Evolutionary conservation across 1,284 basidiomycete genomes (phyloP).

Genomic region (Cryptococcus sp.): DNA sequence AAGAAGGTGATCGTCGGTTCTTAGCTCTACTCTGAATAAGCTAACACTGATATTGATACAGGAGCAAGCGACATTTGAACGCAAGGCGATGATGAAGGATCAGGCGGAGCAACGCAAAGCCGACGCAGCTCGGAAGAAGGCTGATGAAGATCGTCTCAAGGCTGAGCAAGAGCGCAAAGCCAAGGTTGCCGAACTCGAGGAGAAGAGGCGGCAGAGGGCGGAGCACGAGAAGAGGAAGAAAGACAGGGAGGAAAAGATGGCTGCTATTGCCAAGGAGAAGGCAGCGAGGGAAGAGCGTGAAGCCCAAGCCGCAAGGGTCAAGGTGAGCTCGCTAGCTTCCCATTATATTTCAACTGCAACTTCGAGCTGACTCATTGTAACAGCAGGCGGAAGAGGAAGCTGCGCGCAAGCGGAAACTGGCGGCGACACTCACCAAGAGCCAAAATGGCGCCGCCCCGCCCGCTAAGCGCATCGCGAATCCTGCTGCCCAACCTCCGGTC

Average conservation of each 20-base stretch:
- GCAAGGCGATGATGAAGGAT: conserved; percentile 70
- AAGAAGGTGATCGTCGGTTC: conserved; percentile 66
- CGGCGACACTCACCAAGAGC: conserved; percentile 27
- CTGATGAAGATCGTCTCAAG: conserved; percentile 60
- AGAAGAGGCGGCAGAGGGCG: conserved; percentile 59
- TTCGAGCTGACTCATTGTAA: background rate
- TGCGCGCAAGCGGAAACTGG: conserved; percentile 51
- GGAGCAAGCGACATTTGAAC: conserved; percentile 84
- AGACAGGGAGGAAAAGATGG: conserved; percentile 46
- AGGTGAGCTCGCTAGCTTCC: conserved; percentile 21
- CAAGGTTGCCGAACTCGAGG: conserved; percentile 60
- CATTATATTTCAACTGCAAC: background rate
- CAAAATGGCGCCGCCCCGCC: conserved; percentile 12
- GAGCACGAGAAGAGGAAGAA: conserved; percentile 49
- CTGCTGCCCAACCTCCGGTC: conserved; percentile 8
- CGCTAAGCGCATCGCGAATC: conserved; percentile 19
- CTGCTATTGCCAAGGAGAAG: conserved; percentile 31
- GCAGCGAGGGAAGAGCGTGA: conserved; percentile 42
- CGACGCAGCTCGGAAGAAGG: conserved; percentile 70
- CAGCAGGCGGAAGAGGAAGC: conserved; percentile 47
- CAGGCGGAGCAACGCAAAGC: conserved; percentile 78
- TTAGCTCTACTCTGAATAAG: background rate
- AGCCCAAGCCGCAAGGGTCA: conserved; percentile 31
- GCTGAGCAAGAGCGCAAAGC: conserved; percentile 32
- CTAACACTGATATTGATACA: conserved; percentile 43